Conservation (phyloP, 495 filamentous ascomycete species). For the Penicillium longicatenatum region DNA sequence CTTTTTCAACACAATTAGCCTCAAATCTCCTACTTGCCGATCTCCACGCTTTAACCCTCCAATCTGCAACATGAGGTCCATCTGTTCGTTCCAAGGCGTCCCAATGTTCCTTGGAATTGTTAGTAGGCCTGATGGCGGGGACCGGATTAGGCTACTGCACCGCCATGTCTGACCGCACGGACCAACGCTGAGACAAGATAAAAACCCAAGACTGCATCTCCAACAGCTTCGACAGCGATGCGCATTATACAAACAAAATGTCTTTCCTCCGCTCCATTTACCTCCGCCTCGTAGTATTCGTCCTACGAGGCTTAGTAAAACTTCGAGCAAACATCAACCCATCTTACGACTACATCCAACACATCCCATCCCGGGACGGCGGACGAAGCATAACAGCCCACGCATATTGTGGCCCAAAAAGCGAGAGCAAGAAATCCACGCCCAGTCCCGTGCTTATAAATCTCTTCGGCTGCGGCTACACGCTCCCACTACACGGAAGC, state of each 20-base stretch:
- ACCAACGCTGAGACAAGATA: neutral
- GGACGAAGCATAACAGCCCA: neutral
- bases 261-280: neutral
- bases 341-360: neutral
- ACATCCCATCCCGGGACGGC: slow-evolving; percentile 1
- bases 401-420: neutral
- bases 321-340: neutral
- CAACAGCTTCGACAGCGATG: too few species aligned
- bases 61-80: too few species aligned
- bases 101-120: too few species aligned
- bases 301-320: neutral
- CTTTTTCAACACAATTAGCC: too few species aligned
- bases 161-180: neutral
- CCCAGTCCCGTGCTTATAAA: slow-evolving; percentile 40
- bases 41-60: too few species aligned
- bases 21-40: too few species aligned
- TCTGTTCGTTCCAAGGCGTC: too few species aligned
- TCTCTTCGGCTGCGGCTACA: slow-evolving; percentile 38
- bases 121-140: too few species aligned
- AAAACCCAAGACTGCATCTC: neutral
- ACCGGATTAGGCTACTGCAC: neutral
- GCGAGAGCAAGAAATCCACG: neutral
- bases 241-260: neutral
- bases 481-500: slow-evolving; percentile 36
- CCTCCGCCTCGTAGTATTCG: neutral